Conservation (phyloP, 1,284 basidiomycete genomes). For the Athelia psychrophila region DNA sequence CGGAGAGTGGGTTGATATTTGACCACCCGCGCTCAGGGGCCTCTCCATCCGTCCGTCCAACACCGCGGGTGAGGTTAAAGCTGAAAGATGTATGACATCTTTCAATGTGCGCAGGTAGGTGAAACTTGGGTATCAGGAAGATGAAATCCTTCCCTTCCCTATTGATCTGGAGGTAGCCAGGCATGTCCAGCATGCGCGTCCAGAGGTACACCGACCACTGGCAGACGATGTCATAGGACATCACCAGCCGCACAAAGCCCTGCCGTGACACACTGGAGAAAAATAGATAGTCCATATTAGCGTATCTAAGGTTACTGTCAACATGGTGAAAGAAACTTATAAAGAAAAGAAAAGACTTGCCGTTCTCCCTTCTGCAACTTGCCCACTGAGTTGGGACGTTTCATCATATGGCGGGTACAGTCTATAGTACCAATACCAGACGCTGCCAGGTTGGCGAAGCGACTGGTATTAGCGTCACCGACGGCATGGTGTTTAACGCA, state of each 20-base stretch:
- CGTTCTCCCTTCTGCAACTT: conserved; percentile 11
- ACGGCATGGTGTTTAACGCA: conserved; percentile 3
- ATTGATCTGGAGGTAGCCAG: not conserved
- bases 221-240: conserved; percentile 10
- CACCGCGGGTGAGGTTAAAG: conserved; percentile 12
- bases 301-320: not conserved
- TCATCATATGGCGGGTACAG: conserved; percentile 8
- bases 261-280: not conserved
- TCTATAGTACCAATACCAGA: conserved; percentile 5
- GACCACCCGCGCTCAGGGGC: conserved; percentile 20
- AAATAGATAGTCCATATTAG: conserved; percentile 1
- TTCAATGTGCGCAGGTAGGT: conserved; percentile 12
- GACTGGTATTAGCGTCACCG: not conserved
- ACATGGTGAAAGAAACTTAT: not conserved
- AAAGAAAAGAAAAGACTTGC: conserved; percentile 5
- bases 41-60: conserved; percentile 19
- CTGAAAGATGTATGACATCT: conserved; percentile 15
- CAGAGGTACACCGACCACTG: conserved; percentile 5
- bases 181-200: not conserved
- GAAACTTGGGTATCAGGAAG: conserved; percentile 16
- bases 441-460: not conserved
- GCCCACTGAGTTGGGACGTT: conserved; percentile 1
- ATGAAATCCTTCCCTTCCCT: not conserved
- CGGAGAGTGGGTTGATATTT: conserved; percentile 12
- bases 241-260: not conserved